Evolutionary conservation across 2,329 filamentous ascomycete genomes (phyloP).

Genomic region (Aspergillus intermedius): DNA sequence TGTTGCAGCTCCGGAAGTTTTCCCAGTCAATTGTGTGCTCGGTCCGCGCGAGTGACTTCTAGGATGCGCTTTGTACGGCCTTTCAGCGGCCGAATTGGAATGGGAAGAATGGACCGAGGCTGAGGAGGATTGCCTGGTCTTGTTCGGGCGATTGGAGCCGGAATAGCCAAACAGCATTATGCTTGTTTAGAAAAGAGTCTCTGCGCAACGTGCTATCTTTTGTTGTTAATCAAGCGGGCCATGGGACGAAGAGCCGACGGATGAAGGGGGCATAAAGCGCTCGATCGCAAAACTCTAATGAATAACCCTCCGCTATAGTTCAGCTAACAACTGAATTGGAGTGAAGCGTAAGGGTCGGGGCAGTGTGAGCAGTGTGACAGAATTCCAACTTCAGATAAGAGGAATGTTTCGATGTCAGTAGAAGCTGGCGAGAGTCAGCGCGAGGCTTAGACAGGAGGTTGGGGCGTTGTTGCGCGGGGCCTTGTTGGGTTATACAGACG

Average conservation of each 20-base stretch:
- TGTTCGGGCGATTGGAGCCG: slow-evolving; percentile 18
- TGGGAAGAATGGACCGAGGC: slow-evolving; percentile 16
- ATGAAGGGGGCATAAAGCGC: too few relatives aligned
- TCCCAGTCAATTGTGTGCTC: slow-evolving; percentile 3
- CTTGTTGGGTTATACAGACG: too few relatives aligned
- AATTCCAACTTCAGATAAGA: too few relatives aligned
- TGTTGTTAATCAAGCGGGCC: not conserved
- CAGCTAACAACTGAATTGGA: too few relatives aligned
- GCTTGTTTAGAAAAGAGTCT: slow-evolving; percentile 9
- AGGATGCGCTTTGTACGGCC: slow-evolving; percentile 9
- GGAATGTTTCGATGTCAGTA: too few relatives aligned
- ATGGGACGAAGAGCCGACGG: not conserved
- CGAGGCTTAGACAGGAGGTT: too few relatives aligned
- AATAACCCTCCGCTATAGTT: too few relatives aligned
- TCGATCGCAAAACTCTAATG: too few relatives aligned
- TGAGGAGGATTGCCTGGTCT: slow-evolving; percentile 19
- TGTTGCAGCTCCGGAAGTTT: slow-evolving; percentile 12
- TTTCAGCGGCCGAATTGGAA: slow-evolving; percentile 13
- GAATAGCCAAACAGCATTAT: slow-evolving; percentile 25
- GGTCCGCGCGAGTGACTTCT: not conserved
- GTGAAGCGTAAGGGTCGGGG: too few relatives aligned
- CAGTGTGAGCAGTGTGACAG: too few relatives aligned
- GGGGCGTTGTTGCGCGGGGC: too few relatives aligned
- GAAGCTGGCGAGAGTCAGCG: too few relatives aligned
- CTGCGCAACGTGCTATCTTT: not conserved